phyloP scores from a whole-genome alignment of 495 filamentous ascomycete genomes.

The Aspergillus conjunctus region DNA sequence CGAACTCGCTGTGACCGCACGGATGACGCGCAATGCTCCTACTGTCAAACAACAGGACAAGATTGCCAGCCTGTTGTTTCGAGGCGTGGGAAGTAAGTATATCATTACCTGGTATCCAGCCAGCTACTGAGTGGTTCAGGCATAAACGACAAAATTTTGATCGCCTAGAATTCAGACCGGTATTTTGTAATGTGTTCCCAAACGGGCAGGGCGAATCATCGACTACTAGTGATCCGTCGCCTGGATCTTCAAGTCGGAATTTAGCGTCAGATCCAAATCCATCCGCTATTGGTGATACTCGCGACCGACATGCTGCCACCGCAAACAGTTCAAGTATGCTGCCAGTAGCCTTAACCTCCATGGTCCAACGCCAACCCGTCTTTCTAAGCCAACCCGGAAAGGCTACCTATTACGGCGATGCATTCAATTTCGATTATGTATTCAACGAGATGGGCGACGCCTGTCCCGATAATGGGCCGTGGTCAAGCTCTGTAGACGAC shows the following conservation, averaged over 20 bases:
- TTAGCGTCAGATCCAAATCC: background rate
- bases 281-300: background rate
- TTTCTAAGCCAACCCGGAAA: background rate
- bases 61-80: conserved; percentile 16
- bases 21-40: conserved; percentile 12
- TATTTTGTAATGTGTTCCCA: background rate
- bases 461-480: background rate
- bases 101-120: too few relatives aligned
- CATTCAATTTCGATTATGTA: conserved; percentile 15
- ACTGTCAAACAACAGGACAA: conserved; percentile 5
- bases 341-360: too few relatives aligned
- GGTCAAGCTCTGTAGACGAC: background rate
- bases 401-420: conserved; percentile 15
- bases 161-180: background rate
- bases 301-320: too few relatives aligned
- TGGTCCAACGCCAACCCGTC: background rate
- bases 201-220: background rate
- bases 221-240: background rate
- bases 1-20: conserved; percentile 13
- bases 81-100: conserved; percentile 18
- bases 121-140: background rate
- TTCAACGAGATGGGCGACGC: background rate
- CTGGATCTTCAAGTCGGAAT: background rate
- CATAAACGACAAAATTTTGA: background rate
- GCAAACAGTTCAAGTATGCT: too few relatives aligned